Evolutionary conservation across 2,329 filamentous ascomycete genomes (phyloP).

Genomic region (Conoideocrella luteorostrata): DNA sequence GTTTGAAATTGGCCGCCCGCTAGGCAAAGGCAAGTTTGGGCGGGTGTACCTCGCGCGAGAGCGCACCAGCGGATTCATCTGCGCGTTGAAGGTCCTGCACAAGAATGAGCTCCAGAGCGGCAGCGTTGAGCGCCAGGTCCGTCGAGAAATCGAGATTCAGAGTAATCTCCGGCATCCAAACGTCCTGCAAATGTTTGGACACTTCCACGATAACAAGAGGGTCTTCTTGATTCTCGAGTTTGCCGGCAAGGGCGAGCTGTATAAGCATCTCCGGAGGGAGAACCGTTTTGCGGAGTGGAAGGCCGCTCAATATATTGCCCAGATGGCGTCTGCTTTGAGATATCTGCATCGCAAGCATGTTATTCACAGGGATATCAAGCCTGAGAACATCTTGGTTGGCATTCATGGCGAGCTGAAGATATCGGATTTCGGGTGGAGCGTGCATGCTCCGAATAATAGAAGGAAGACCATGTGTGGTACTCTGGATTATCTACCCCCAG

Average conservation of each 20-base stretch:
- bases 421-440: constrained; percentile 96
- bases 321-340: constrained; percentile 48
- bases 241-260: constrained; percentile 58
- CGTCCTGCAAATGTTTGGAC: constrained; percentile 55
- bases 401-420: constrained; percentile 98
- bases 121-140: constrained; percentile 63
- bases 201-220: constrained; percentile 66
- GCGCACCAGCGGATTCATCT: constrained; percentile 59
- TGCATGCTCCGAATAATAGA: constrained; percentile 91
- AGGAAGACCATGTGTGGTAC: constrained; percentile 95
- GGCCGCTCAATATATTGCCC: constrained; percentile 65
- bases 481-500: constrained; percentile 91
- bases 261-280: constrained; percentile 63
- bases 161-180: constrained; percentile 66
- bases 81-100: constrained; percentile 65
- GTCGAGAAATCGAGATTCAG: constrained; percentile 68
- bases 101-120: constrained; percentile 63
- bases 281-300: constrained; percentile 62
- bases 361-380: constrained; percentile 28
- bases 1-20: constrained; percentile 69
- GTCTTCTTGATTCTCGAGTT: constrained; percentile 69
- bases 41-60: constrained; percentile 67
- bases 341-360: constrained; percentile 26
- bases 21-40: constrained; percentile 70
- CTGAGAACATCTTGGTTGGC: constrained; percentile 42